Percentiles rank a stretch among this genome's conserved stretches.
These are phyloP conservation scores for Lactifluus pinguis DNA, from an alignment of 768 basidiomycete genomes.

Conservation along the genomic window DNA sequence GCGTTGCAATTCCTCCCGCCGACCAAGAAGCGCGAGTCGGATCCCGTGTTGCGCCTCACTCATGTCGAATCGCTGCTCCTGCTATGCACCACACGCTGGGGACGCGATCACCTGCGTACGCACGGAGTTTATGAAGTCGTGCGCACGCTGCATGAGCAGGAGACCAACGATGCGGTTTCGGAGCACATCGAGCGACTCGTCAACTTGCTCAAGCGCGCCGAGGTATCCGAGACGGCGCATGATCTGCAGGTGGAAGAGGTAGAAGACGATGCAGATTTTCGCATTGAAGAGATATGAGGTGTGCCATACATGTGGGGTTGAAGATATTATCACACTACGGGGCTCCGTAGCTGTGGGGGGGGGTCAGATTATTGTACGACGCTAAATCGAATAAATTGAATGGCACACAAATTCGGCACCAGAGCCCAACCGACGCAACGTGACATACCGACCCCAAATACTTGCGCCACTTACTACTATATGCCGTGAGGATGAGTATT, in stretches of 20 bases:
- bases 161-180: slow-evolving; percentile 73
- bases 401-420: neutral
- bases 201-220: slow-evolving; percentile 71
- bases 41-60: slow-evolving; percentile 65
- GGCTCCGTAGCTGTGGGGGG: neutral
- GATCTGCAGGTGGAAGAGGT: slow-evolving; percentile 28
- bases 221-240: slow-evolving; percentile 42
- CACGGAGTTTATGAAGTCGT: slow-evolving; percentile 86
- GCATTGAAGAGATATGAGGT: slow-evolving; percentile 63
- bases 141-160: slow-evolving; percentile 65
- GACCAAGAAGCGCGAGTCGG: slow-evolving; percentile 75
- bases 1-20: slow-evolving; percentile 83
- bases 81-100: slow-evolving; percentile 83
- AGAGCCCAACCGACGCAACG: neutral
- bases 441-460: neutral
- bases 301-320: neutral
- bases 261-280: slow-evolving; percentile 49
- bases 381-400: neutral
- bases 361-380: neutral
- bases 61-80: slow-evolving; percentile 87
- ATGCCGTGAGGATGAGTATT: too few relatives aligned
- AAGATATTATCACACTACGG: neutral
- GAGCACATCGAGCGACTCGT: slow-evolving; percentile 88
- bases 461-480: neutral
- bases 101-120: slow-evolving; percentile 68